Conservation (phyloP, 2,329 filamentous ascomycete genomes). For the Lachnellula hyalina region DNA sequence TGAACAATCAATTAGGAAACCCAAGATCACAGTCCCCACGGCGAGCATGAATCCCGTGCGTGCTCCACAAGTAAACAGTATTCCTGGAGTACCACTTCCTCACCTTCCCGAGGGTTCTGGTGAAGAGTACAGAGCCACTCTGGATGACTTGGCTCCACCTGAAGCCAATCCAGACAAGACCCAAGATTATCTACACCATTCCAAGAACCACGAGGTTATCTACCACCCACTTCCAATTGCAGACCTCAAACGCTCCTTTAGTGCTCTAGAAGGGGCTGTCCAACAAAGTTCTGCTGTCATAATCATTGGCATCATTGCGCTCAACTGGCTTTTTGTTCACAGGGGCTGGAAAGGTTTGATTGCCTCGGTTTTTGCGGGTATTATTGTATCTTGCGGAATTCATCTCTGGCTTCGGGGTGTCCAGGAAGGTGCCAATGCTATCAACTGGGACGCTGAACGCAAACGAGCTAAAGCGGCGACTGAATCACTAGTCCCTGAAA, state of each 20-base stretch:
- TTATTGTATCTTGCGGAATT: conserved; percentile 17
- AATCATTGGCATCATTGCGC: conserved; percentile 9
- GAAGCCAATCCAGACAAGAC: conserved; percentile 19
- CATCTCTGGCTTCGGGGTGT: conserved; percentile 19
- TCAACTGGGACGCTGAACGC: conserved; percentile 19
- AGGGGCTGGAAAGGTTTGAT: conserved; percentile 13
- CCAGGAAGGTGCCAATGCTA: conserved; percentile 17
- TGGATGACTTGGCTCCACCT: conserved; percentile 19
- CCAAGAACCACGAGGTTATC: conserved; percentile 17
- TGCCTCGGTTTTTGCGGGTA: conserved; percentile 11
- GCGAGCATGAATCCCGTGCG: neutral
- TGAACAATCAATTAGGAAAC: conserved; percentile 14
- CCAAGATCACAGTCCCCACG: conserved; percentile 19
- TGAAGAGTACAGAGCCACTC: conserved; percentile 12
- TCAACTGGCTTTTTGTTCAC: conserved; percentile 15
- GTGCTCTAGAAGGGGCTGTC: conserved; percentile 13
- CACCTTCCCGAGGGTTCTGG: conserved; percentile 11
- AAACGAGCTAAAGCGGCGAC: conserved; percentile 15
- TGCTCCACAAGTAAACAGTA: neutral
- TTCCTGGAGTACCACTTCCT: neutral
- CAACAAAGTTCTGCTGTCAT: conserved; percentile 10
- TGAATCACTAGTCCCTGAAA: conserved; percentile 17
- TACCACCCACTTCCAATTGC: conserved; percentile 19
- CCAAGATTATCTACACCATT: conserved; percentile 16
- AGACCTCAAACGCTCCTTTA: conserved; percentile 15